These are phyloP conservation scores for Kokia cookei DNA, from an alignment of 441 rosid species.

Conservation along the genomic window DNA sequence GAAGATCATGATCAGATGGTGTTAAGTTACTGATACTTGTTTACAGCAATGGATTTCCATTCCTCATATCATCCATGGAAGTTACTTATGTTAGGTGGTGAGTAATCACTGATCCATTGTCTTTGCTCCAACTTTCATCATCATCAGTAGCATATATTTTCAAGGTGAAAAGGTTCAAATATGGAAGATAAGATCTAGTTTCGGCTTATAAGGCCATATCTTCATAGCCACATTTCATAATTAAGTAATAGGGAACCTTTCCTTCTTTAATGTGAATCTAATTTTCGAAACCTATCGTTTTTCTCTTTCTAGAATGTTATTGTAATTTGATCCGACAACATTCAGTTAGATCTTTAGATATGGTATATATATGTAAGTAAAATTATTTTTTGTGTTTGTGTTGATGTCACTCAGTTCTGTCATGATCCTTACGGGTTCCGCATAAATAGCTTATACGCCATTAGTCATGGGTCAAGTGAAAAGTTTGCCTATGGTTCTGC, in stretches of 20 bases:
- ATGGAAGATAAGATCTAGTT: background rate
- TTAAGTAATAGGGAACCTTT: background rate
- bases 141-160: background rate
- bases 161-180: background rate
- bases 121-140: background rate
- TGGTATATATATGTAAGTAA: too few species aligned
- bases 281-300: background rate
- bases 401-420: too few species aligned
- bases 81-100: background rate
- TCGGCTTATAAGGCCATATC: background rate
- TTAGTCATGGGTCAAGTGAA: too few species aligned
- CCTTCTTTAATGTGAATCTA: background rate
- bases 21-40: background rate
- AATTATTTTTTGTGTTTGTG: too few species aligned
- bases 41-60: background rate
- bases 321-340: background rate
- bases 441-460: too few species aligned
- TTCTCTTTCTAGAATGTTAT: background rate
- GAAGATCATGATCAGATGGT: too few species aligned
- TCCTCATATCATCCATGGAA: background rate
- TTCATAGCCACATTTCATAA: background rate
- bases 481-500: too few species aligned
- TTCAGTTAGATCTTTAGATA: background rate
- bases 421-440: too few species aligned
- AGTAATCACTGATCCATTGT: background rate